phyloP scores from a whole-genome alignment of 2,329 filamentous ascomycete species.

The Claviceps sp. region DNA sequence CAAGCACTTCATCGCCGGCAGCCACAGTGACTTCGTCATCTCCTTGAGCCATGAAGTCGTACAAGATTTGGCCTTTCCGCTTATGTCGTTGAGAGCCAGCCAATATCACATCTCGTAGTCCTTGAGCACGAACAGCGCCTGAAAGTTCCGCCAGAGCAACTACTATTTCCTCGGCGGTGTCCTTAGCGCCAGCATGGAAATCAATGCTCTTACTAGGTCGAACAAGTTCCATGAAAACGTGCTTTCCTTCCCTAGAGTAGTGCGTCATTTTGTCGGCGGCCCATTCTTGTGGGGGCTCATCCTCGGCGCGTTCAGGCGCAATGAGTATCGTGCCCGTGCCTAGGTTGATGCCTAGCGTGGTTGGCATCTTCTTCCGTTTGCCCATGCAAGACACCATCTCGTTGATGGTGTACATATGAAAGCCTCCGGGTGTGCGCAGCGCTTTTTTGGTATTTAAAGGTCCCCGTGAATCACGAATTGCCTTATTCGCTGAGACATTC shows the following conservation, averaged over 20 bases:
- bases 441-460: conserved; percentile 21
- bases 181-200: conserved; percentile 93
- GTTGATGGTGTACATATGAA: conserved; percentile 91
- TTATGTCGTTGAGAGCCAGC: conserved; percentile 57
- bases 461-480: neutral
- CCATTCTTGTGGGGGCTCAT: conserved; percentile 86
- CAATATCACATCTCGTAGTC: conserved; percentile 71
- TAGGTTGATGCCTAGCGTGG: conserved; percentile 87
- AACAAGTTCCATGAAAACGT: conserved; percentile 89
- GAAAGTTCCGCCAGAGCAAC: conserved; percentile 76
- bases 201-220: conserved; percentile 89
- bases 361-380: conserved; percentile 96
- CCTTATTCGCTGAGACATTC: neutral
- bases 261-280: conserved; percentile 90
- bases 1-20: conserved; percentile 77
- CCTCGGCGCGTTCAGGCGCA: conserved; percentile 68
- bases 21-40: conserved; percentile 92
- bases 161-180: conserved; percentile 90
- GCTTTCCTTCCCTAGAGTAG: conserved; percentile 95
- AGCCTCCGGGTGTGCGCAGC: conserved; percentile 57
- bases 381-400: conserved; percentile 97
- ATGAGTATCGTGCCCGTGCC: conserved; percentile 82
- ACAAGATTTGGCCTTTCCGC: conserved; percentile 77
- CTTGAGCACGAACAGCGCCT: conserved; percentile 71
- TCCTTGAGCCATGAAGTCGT: conserved; percentile 93